A percentile compares a stretch with the other conserved stretches of the same genome.
Conservation (phyloP, 2,329 filamentous ascomycete genomes). For the Phialocephala subalpina region DNA sequence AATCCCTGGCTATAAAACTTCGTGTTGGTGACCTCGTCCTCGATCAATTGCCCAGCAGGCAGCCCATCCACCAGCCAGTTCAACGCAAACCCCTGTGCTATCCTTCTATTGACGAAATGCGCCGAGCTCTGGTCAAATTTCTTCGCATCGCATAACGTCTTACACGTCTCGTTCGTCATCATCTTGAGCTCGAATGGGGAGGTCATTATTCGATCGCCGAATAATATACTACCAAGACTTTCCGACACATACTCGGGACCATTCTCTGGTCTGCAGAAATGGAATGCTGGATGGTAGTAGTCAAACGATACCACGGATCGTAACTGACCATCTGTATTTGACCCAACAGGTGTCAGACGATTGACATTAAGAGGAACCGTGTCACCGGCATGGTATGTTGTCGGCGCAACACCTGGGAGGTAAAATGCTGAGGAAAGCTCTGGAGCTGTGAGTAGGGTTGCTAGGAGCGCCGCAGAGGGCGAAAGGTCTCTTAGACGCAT, state of each 20-base stretch:
- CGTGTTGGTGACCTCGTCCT: slow-evolving; percentile 77
- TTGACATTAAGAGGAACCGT: slow-evolving; percentile 91
- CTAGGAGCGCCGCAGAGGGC: slow-evolving; percentile 56
- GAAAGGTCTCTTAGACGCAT: slow-evolving; percentile 43
- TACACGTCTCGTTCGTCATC: slow-evolving; percentile 87
- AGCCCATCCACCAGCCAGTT: slow-evolving; percentile 97
- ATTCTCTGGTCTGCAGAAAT: slow-evolving; percentile 83
- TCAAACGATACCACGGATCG: slow-evolving; percentile 96
- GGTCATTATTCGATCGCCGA: slow-evolving; percentile 97
- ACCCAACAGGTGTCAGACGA: slow-evolving; percentile 85
- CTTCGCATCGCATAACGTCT: slow-evolving; percentile 74
- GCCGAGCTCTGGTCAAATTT: slow-evolving; percentile 73
- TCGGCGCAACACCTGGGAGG: slow-evolving; percentile 93
- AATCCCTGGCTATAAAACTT: slow-evolving; percentile 94
- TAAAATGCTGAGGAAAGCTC: slow-evolving; percentile 81
- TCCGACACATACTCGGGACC: slow-evolving; percentile 84
- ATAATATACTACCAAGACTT: slow-evolving; percentile 93
- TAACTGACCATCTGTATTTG: slow-evolving; percentile 78
- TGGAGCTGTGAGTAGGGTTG: slow-evolving; percentile 57
- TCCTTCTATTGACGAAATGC: slow-evolving; percentile 83
- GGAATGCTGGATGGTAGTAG: slow-evolving; percentile 89
- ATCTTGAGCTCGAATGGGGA: slow-evolving; percentile 92
- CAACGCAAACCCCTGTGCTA: slow-evolving; percentile 86
- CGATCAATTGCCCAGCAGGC: slow-evolving; percentile 84
- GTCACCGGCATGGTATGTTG: slow-evolving; percentile 84